Conservation (phyloP, 768 basidiomycete genomes). For the Ephemerocybe angulata region DNA sequence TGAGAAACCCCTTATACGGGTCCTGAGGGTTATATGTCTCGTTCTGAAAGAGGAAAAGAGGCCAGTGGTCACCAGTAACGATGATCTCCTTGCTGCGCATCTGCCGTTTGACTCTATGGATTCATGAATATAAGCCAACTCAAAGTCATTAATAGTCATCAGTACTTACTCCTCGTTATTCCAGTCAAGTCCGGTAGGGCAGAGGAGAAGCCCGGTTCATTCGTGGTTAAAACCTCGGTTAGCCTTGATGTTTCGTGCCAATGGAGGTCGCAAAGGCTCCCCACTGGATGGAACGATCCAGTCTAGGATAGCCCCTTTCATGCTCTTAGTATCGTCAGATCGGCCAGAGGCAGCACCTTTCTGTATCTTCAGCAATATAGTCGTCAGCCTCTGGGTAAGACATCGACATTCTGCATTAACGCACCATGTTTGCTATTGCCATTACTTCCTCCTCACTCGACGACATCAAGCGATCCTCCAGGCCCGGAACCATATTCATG, state of each 20-base stretch:
- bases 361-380: conserved; percentile 3
- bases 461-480: not conserved
- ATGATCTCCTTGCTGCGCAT: conserved; percentile 5
- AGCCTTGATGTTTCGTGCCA: conserved; percentile 14
- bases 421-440: not conserved
- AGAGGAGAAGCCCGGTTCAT: conserved; percentile 17
- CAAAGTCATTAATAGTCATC: not conserved
- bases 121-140: not conserved
- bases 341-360: conserved; percentile 11
- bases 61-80: conserved; percentile 14
- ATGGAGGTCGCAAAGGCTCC: conserved; percentile 8
- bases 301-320: not conserved
- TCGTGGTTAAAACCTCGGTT: conserved; percentile 17
- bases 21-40: conserved; percentile 14
- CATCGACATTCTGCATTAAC: not conserved
- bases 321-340: conserved; percentile 7
- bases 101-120: conserved; percentile 3
- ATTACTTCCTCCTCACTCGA: not conserved
- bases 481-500: not conserved
- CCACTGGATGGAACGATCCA: not conserved
- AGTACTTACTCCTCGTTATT: conserved; percentile 14
- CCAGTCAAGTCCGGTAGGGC: conserved; percentile 20
- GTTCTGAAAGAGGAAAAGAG: conserved; percentile 14
- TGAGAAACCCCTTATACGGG: conserved; percentile 14
- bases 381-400: not conserved